These are phyloP conservation scores for Hyphopichia burtonii DNA, from an alignment of 1,139 yeast genomes.

Conservation along the genomic window DNA sequence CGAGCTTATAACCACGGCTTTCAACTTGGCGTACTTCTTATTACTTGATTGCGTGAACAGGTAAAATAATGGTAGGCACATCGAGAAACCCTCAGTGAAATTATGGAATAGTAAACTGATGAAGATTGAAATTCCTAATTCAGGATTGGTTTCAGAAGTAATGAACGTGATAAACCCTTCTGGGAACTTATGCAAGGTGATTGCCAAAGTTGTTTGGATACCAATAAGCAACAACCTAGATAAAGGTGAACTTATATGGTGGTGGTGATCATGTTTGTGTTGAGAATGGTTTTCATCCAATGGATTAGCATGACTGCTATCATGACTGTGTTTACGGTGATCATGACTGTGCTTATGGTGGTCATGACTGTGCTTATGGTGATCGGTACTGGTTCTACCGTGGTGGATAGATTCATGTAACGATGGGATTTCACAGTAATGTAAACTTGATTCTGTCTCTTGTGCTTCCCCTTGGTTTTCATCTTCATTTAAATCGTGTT, in stretches of 20 bases:
- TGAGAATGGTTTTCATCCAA: too few relatives aligned
- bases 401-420: background rate
- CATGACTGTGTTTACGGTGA: background rate
- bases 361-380: background rate
- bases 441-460: background rate
- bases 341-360: background rate
- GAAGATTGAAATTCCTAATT: slow-evolving; percentile 77
- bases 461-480: background rate
- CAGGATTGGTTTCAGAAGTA: slow-evolving; percentile 70
- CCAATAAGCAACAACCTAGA: slow-evolving; percentile 82
- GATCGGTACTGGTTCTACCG: background rate
- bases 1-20: slow-evolving; percentile 66
- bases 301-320: too few relatives aligned
- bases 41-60: slow-evolving; percentile 40
- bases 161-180: slow-evolving; percentile 91
- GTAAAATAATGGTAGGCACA: slow-evolving; percentile 86
- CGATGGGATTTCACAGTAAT: background rate
- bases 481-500: background rate
- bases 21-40: slow-evolving; percentile 42
- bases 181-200: slow-evolving; percentile 87
- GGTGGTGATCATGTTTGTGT: slow-evolving; percentile 59
- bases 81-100: slow-evolving; percentile 92
- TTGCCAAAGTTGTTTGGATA: slow-evolving; percentile 83
- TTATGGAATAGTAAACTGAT: slow-evolving; percentile 85
- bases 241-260: slow-evolving; percentile 73